Evolutionary conservation across 148 eudicot genomes (phyloP).

Genomic region (Rhododendron molle): DNA sequence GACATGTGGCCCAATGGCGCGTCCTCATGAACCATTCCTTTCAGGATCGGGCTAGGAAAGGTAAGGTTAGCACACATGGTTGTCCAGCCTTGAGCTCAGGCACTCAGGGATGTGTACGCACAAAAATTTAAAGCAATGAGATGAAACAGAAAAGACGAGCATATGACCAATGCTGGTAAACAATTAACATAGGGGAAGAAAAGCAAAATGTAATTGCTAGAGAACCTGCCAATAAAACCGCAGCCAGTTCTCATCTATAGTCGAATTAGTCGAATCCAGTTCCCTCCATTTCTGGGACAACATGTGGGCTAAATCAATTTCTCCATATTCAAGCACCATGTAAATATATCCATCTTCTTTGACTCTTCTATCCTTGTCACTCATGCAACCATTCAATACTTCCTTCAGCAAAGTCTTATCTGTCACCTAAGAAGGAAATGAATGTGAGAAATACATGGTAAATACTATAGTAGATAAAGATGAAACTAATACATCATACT

Average conservation of each 20-base stretch:
- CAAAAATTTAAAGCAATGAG: neutral
- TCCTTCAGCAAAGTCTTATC: neutral
- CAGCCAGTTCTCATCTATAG: slow-evolving; percentile 92
- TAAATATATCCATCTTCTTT: slow-evolving; percentile 81
- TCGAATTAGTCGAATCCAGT: slow-evolving; percentile 51
- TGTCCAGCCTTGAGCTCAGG: neutral
- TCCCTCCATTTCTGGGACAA: slow-evolving; percentile 88
- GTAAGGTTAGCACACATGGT: neutral
- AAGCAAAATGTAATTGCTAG: neutral
- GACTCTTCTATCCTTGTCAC: slow-evolving; percentile 69
- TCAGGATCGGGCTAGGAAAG: neutral
- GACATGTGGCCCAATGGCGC: neutral
- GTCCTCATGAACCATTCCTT: neutral
- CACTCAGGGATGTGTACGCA: neutral
- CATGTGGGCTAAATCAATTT: slow-evolving; percentile 98
- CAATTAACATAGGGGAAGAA: neutral
- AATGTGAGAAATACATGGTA: neutral
- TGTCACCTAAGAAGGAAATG: neutral
- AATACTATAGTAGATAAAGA: neutral
- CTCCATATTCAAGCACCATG: slow-evolving; percentile 99
- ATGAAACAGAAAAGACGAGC: neutral
- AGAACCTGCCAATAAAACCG: slow-evolving; percentile 96
- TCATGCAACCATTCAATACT: slow-evolving; percentile 53
- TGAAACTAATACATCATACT: neutral
- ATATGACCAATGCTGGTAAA: neutral